Evolutionary conservation across 2,329 filamentous ascomycete species (phyloP).

Genomic region (Calonectria pseudoturangicola): DNA sequence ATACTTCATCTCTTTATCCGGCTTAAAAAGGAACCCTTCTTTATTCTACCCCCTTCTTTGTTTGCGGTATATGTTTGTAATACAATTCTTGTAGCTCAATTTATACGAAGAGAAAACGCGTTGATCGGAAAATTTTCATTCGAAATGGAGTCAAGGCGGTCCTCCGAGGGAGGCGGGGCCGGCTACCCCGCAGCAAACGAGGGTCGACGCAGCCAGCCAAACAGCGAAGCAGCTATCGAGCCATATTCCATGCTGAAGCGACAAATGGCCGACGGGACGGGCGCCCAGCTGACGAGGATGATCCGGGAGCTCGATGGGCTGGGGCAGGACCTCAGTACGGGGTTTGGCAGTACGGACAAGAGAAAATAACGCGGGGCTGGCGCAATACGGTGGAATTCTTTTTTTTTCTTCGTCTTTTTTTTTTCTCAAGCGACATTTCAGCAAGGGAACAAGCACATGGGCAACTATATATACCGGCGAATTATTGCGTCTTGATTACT

Average conservation of each 20-base stretch:
- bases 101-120: not conserved
- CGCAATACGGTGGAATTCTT: not conserved
- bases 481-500: not conserved
- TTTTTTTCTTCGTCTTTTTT: not conserved
- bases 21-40: not conserved
- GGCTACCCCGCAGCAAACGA: slow-evolving; percentile 19
- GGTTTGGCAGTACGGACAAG: not conserved
- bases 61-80: slow-evolving; percentile 13
- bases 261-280: slow-evolving; percentile 5
- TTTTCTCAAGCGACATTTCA: not conserved
- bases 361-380: slow-evolving; percentile 1
- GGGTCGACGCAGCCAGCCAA: slow-evolving; percentile 13
- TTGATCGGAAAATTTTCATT: not conserved
- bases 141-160: slow-evolving; percentile 10
- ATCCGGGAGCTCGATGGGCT: slow-evolving; percentile 10
- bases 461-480: slow-evolving; percentile 8
- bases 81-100: not conserved
- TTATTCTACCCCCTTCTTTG: not conserved
- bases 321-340: slow-evolving; percentile 7
- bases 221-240: slow-evolving; percentile 10
- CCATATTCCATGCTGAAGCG: slow-evolving; percentile 22
- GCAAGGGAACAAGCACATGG: not conserved
- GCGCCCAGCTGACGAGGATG: slow-evolving; percentile 18
- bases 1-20: not conserved
- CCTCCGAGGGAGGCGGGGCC: slow-evolving; percentile 10